phyloP scores from a whole-genome alignment of 2,329 filamentous ascomycete species.

The Cercospora zeina region DNA sequence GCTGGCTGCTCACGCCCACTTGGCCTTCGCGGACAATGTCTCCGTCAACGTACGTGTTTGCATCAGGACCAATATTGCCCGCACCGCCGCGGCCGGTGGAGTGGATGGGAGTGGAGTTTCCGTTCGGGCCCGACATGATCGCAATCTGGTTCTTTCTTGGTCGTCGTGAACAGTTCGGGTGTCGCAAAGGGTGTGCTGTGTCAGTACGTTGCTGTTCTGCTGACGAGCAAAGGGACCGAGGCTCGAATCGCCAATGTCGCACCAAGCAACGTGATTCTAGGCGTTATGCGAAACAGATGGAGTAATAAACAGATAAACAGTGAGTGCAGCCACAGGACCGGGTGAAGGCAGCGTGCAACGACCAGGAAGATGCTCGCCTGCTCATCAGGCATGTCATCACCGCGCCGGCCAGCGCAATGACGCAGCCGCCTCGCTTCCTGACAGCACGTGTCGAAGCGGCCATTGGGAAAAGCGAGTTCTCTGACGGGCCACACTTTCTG shows the following conservation, averaged over 20 bases:
- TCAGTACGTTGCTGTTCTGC: background rate
- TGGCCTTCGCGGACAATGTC: conserved; percentile 51
- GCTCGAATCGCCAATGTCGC: background rate
- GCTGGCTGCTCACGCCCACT: conserved; percentile 42
- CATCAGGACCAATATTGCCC: conserved; percentile 58
- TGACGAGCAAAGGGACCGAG: background rate
- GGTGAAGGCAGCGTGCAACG: background rate
- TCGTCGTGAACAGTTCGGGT: background rate
- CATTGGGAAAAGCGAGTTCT: background rate
- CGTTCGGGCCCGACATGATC: conserved; percentile 16
- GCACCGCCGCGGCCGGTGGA: conserved; percentile 61
- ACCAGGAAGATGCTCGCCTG: conserved; percentile 10
- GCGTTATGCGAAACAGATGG: background rate
- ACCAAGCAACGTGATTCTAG: background rate
- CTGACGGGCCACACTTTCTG: conserved; percentile 1
- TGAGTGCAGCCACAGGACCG: background rate
- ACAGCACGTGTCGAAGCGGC: background rate
- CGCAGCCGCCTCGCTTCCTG: conserved; percentile 6
- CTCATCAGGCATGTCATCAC: conserved; percentile 3
- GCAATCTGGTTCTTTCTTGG: background rate
- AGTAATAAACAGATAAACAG: too few relatives aligned
- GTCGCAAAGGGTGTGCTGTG: background rate
- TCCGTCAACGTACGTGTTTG: conserved; percentile 49
- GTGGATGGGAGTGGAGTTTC: conserved; percentile 32
- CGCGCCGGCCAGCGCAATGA: conserved; percentile 1